Percentiles rank a stretch among this genome's conserved stretches.
Conservation (phyloP, 768 basidiomycete species). For the Rhodotorula taiwanensis region DNA sequence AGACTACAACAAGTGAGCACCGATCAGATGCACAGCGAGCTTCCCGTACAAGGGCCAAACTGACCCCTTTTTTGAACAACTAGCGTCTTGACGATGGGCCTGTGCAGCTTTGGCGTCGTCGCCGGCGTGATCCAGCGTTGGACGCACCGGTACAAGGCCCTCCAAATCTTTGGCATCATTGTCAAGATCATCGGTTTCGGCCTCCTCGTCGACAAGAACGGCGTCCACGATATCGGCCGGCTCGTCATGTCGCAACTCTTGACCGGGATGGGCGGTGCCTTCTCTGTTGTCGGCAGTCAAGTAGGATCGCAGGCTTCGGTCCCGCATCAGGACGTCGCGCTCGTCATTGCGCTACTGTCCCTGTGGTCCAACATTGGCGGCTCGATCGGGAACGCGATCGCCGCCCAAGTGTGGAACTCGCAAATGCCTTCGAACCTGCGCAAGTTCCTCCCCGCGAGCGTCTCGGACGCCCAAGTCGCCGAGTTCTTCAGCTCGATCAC, state of each 20-base stretch:
- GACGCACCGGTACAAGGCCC: conserved; percentile 45
- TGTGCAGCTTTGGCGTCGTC: conserved; percentile 42
- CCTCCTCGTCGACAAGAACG: conserved; percentile 14
- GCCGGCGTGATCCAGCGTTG: conserved; percentile 42
- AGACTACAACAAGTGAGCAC: too few species aligned
- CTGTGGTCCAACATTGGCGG: conserved; percentile 44
- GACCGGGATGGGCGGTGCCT: conserved; percentile 41
- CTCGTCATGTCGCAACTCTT: conserved; percentile 43
- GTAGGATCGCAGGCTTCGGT: conserved; percentile 46
- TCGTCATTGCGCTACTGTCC: conserved; percentile 43
- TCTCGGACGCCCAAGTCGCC: conserved; percentile 41
- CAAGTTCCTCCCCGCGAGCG: conserved; percentile 38
- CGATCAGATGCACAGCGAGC: too few species aligned
- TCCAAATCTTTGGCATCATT: conserved; percentile 41
- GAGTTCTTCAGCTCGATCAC: conserved; percentile 40
- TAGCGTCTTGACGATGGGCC: conserved; percentile 18
- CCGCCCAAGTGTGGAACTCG: conserved; percentile 11
- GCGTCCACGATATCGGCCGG: conserved; percentile 21
- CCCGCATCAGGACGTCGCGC: conserved; percentile 45
- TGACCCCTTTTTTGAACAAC: conserved; percentile 28
- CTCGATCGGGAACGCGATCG: conserved; percentile 41
- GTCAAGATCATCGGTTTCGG: conserved; percentile 40
- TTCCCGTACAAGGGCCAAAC: too few species aligned
- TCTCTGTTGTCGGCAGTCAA: conserved; percentile 44
- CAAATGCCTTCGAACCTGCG: conserved; percentile 36